Evolutionary conservation across 371 early-diverging fungal species (phyloP), one percentile per base, ranked within the genome.

Genomic region (Gilbertella persicaria): DNA sequence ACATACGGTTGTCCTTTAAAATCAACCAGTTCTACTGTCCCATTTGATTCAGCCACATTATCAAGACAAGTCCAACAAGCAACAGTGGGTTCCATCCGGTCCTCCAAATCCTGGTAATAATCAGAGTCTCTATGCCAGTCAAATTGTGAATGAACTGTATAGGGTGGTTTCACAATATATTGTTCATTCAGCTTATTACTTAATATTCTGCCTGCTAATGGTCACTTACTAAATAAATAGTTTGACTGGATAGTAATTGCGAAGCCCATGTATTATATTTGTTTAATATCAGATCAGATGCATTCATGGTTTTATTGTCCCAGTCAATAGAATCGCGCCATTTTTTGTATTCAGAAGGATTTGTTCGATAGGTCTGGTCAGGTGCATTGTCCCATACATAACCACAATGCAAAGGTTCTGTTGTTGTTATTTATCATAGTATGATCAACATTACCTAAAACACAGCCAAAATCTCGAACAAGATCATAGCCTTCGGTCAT

Each of bases 121-220:
- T 73, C 73, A 1, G 71, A 68, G 47, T 77, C 78, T 39, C 63
- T 69, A 42, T 84, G 85, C 83, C 83, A 84, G 19, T 45, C 73
- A 67, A 84, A 84, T 45, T 59, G 53, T 1, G 85, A 72, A 9
- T 42, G 40, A 3, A 36, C 20, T 7, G 64, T 53, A 12, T 37
- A 45, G 4, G 85, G 85, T 14, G 83, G 85, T 58, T 84, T 84
- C 24, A 83, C 67, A 25, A 84, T 83, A 60, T 73, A 84, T 45
- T 84, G 85, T 47, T 84, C 85, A 57, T 84, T 84, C 42, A 83
- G 51, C 68, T 77, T 48, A 42, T n/a, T n/a, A n/a, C n/a, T n/a
- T n/a, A n/a, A n/a, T n/a, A n/a, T n/a, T n/a, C n/a, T n/a, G 16
- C 13, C 28, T 6, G 6, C 47, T 25, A 20, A 41, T 24, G 10